Conservation (phyloP, 2,329 filamentous ascomycete species). For the Arthroderma sp. region DNA sequence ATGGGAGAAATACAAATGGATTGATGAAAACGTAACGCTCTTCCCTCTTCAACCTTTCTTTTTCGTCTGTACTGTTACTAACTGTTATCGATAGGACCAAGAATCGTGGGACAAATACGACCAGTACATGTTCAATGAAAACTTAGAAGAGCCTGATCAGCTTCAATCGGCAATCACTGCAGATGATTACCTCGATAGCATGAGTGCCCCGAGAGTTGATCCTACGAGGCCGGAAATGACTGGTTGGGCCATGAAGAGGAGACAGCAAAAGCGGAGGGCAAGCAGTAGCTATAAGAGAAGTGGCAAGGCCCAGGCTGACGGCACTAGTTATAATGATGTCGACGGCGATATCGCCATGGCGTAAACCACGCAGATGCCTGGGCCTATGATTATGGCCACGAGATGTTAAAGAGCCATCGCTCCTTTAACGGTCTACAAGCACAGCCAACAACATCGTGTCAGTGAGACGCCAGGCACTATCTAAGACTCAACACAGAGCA, state of each 20-base stretch:
- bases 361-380: background rate
- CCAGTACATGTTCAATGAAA: slow-evolving; percentile 52
- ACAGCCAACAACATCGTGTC: no score
- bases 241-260: slow-evolving; percentile 35
- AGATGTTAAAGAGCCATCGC: no score
- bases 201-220: slow-evolving; percentile 45
- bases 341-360: background rate
- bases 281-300: slow-evolving; percentile 11
- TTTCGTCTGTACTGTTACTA: background rate
- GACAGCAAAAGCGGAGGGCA: slow-evolving; percentile 26
- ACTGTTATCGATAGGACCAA: slow-evolving; percentile 36
- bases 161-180: slow-evolving; percentile 46
- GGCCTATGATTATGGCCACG: background rate
- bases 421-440: no score
- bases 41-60: slow-evolving; percentile 6
- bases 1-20: slow-evolving; percentile 69
- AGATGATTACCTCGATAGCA: slow-evolving; percentile 50
- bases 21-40: slow-evolving; percentile 45
- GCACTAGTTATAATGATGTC: background rate
- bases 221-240: slow-evolving; percentile 33
- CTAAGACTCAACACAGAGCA: no score
- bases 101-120: slow-evolving; percentile 66
- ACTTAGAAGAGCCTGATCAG: slow-evolving; percentile 34
- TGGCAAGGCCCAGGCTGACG: slow-evolving; percentile 16
- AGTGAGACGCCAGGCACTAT: no score